Evolutionary conservation across 139 green algal species (phyloP), one percentile per base, ranked within the genome.

Genomic region (Chlamydomonas eustigma): DNA sequence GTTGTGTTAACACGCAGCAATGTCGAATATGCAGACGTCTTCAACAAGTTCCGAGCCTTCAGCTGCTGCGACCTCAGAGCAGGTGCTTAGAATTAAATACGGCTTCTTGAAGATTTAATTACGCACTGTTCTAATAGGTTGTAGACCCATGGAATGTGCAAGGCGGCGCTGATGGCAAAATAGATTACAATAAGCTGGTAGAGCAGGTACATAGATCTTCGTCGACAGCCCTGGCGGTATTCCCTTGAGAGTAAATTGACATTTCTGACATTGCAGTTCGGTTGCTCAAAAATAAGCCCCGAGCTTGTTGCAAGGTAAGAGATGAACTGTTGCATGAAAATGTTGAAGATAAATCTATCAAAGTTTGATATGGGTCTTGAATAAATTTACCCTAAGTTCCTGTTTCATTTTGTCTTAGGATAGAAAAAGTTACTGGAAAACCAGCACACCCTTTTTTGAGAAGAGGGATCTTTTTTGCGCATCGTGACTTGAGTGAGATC

Each of bases 131-230:
- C 44, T 58, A 12, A 58, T 80, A 91, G 87, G 64, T 82, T 0
- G 73, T 92, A 8, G 88, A 88, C 39, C 95, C 95, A 0, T 99
- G 95, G 95, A 92, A 93, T 39, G 95, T 99, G 3, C 81, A 72
- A 22, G 95, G 91, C 35, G 90, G 86, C 3, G 85, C 84, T 4
- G 95, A 97, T 37, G 93, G 93, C 37, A 92, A 90, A 33, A 96
- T 99, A 25, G 94, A 99, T 70, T 99, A 99, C 82, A 89, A 93
- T 76, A 98, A 98, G 85, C 87, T 99, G 5, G 78, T 95, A 2
- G 78, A 90, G 30, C 76, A 98, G 85, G 90, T 93, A 44, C 39
- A 77, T 66, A 12, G 12, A 12, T 58, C 44, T 58, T 28, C n/a
- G n/a, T n/a, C n/a, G n/a, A n/a, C n/a, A n/a, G n/a, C n/a, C n/a